Evolutionary conservation across 257 asterid genomes (phyloP).

Genomic region (Nicotiana sylvestris): DNA sequence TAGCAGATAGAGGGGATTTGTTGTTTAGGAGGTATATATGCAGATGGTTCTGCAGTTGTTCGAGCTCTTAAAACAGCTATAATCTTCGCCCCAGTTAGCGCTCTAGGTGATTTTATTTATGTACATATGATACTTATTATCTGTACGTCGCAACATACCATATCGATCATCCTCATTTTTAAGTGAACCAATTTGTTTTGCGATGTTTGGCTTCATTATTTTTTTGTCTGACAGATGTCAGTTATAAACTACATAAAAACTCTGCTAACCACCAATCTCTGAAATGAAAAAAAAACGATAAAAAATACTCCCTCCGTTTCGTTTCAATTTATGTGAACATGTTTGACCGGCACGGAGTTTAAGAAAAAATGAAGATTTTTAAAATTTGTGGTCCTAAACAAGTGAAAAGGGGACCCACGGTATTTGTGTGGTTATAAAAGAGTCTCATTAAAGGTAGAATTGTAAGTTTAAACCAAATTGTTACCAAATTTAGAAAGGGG

Average conservation of each 20-base stretch:
- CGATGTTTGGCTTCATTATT: background rate
- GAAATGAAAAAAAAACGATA: background rate
- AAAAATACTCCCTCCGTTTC: background rate
- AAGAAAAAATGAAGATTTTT: no score
- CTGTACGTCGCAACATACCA: background rate
- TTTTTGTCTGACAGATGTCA: background rate
- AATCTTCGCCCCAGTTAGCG: conserved; percentile 36
- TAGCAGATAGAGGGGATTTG: conserved; percentile 45
- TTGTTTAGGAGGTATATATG: conserved; percentile 42
- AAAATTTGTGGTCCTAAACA: no score
- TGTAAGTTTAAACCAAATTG: no score
- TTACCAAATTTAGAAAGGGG: no score
- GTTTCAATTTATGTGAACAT: no score
- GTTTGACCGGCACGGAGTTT: no score
- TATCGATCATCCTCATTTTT: background rate
- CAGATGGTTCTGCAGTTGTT: conserved; percentile 57
- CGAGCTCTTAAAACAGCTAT: conserved; percentile 54
- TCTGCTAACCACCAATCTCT: background rate
- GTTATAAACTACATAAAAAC: background rate
- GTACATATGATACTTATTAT: background rate
- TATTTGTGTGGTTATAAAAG: no score
- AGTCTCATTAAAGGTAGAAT: no score
- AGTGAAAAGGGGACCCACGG: no score
- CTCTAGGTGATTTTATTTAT: conserved; percentile 44
- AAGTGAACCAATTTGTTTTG: background rate